Evolutionary conservation across 75 land plant genomes (phyloP).

Genomic region (Picea sitchensis): DNA sequence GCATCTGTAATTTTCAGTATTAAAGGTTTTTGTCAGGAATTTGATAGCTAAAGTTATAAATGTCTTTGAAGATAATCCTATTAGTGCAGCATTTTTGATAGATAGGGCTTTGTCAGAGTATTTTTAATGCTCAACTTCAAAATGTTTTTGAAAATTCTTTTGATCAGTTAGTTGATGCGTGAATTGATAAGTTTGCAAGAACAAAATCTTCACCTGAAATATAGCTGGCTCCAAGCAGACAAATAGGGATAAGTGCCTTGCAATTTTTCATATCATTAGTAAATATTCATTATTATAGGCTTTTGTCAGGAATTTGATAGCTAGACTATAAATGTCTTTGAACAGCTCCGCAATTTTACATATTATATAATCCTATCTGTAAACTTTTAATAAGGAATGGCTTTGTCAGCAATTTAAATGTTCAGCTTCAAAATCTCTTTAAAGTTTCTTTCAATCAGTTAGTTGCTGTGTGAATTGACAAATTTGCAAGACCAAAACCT

Average conservation of each 20-base stretch:
- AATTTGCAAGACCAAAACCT: constrained; percentile 4
- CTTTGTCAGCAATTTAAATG: neutral
- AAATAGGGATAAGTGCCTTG: constrained; percentile 47
- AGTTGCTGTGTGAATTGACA: neutral
- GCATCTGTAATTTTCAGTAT: neutral
- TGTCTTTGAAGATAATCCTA: neutral
- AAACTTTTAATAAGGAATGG: neutral
- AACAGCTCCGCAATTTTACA: neutral
- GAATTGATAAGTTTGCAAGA: neutral
- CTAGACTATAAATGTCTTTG: neutral
- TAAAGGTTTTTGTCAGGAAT: neutral
- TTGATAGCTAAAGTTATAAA: neutral
- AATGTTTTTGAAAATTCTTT: too few species aligned
- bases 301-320: neutral
- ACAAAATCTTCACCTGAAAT: constrained; percentile 26
- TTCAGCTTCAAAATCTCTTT: neutral
- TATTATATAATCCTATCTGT: neutral
- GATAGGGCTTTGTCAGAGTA: too few species aligned
- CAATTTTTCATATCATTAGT: neutral
- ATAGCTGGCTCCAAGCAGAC: constrained; percentile 87
- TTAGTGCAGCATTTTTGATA: neutral
- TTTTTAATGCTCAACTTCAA: too few species aligned
- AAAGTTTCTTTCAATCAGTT: neutral
- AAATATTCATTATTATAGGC: neutral
- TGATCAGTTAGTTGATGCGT: neutral